A percentile compares a stretch with the other conserved stretches of the same genome.
Conservation (phyloP, 2,329 filamentous ascomycete species). For the Didymella arachidicola region DNA sequence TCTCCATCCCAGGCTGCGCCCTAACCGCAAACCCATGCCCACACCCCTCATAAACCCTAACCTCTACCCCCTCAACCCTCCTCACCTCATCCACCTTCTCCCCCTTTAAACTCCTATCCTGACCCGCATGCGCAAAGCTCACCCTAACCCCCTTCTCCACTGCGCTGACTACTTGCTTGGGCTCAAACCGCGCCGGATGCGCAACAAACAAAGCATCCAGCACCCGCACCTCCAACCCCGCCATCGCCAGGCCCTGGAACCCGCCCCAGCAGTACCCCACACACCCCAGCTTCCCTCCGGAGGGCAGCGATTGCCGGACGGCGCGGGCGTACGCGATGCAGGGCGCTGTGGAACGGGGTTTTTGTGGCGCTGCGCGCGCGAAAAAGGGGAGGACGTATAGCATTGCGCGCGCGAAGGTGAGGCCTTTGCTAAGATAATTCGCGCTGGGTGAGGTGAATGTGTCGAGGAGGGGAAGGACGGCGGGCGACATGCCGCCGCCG, state of each 20-base stretch:
- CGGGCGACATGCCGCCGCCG: constrained; percentile 24
- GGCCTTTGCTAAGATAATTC: constrained; percentile 5
- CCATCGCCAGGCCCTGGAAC: constrained; percentile 20
- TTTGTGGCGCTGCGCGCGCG: constrained; percentile 16
- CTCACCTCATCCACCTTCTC: constrained; percentile 27
- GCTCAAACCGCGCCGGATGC: constrained; percentile 26
- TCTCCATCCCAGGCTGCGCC: constrained; percentile 28
- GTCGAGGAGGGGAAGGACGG: constrained; percentile 24
- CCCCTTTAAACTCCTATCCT: constrained; percentile 27
- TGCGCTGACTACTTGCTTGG: not conserved
- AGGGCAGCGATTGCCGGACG: constrained; percentile 13
- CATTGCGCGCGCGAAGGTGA: constrained; percentile 5
- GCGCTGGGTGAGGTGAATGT: constrained; percentile 4
- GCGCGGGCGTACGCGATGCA: constrained; percentile 21
- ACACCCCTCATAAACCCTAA: constrained; percentile 30
- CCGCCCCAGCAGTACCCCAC: constrained; percentile 40
- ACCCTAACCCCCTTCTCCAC: not conserved
- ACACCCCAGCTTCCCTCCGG: constrained; percentile 24
- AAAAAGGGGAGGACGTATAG: constrained; percentile 23
- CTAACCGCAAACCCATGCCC: constrained; percentile 39
- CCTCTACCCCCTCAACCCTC: constrained; percentile 27
- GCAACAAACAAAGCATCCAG: constrained; percentile 30
- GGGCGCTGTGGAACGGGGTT: not conserved
- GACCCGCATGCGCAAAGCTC: constrained; percentile 28
- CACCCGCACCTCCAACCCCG: not conserved